phyloP scores from a whole-genome alignment of 768 basidiomycete species.

The Cyclocybe aegerita region DNA sequence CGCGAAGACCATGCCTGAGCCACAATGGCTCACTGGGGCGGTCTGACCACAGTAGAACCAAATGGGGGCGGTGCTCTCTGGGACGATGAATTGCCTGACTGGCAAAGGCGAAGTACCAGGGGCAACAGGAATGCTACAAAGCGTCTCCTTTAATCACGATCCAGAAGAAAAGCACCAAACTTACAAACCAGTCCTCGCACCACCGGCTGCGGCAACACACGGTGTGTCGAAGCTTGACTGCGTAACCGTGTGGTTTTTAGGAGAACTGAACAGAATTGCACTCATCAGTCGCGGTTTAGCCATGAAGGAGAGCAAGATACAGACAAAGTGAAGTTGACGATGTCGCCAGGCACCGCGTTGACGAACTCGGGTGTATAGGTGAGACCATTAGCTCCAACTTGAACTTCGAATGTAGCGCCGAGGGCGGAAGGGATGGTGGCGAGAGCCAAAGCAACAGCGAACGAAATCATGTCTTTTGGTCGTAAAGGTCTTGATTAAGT shows the following conservation, averaged over 20 bases:
- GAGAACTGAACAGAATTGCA: conserved; percentile 28
- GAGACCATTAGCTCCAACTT: conserved; percentile 34
- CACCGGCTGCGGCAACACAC: conserved; percentile 25
- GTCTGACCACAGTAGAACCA: conserved; percentile 60
- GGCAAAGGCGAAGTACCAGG: conserved; percentile 38
- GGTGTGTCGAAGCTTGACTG: conserved; percentile 45
- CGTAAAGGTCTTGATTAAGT: not conserved
- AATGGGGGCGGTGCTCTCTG: conserved; percentile 40
- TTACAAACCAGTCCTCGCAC: conserved; percentile 38
- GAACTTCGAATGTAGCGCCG: conserved; percentile 28
- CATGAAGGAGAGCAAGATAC: conserved; percentile 23
- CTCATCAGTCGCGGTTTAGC: not conserved
- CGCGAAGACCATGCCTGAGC: conserved; percentile 63
- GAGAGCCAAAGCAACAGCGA: conserved; percentile 17
- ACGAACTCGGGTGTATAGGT: conserved; percentile 33
- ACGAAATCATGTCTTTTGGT: conserved; percentile 4
- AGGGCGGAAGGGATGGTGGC: conserved; percentile 27
- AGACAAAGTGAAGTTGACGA: conserved; percentile 48
- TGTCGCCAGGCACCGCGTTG: conserved; percentile 43
- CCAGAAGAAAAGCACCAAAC: conserved; percentile 7
- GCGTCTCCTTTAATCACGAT: not conserved
- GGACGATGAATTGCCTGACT: conserved; percentile 36
- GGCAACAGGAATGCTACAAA: conserved; percentile 35
- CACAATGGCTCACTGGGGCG: conserved; percentile 41
- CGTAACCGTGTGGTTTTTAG: conserved; percentile 50